Percentiles rank a stretch among this genome's conserved stretches.
Conservation (phyloP, 352 stramenopile genomes). For the Thraustotheca clavata region DNA sequence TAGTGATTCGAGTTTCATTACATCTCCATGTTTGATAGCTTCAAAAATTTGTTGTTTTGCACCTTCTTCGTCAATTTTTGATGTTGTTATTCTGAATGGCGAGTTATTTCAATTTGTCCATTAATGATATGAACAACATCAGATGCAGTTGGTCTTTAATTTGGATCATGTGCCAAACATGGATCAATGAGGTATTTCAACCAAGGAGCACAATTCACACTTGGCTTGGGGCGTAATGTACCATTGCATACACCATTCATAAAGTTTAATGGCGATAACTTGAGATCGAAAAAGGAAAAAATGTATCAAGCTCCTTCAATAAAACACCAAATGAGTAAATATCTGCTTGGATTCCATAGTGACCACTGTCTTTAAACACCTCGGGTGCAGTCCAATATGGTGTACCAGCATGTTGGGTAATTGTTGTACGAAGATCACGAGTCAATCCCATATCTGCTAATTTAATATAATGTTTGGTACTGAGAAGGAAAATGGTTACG, state of each 20-base stretch:
- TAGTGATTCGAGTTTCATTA: too few species aligned
- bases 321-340: constrained; percentile 17
- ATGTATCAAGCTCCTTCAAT: constrained; percentile 8
- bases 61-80: too few species aligned
- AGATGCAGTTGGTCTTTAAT: neutral
- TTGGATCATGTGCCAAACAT: neutral
- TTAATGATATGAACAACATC: too few species aligned
- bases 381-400: constrained; percentile 11
- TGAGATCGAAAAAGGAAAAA: too few species aligned
- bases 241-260: too few species aligned
- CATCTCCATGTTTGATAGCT: too few species aligned
- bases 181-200: neutral
- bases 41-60: too few species aligned
- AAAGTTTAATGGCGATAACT: too few species aligned
- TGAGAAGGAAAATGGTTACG: neutral
- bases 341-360: neutral
- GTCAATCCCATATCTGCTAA: constrained; percentile 3
- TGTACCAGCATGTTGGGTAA: neutral
- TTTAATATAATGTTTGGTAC: neutral
- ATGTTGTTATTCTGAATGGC: too few species aligned
- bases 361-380: neutral
- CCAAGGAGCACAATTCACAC: too few species aligned
- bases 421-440: neutral
- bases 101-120: too few species aligned
- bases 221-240: too few species aligned